phyloP scores from a whole-genome alignment of 2,329 filamentous ascomycete genomes.

The Ascochyta viciae-villosae region DNA sequence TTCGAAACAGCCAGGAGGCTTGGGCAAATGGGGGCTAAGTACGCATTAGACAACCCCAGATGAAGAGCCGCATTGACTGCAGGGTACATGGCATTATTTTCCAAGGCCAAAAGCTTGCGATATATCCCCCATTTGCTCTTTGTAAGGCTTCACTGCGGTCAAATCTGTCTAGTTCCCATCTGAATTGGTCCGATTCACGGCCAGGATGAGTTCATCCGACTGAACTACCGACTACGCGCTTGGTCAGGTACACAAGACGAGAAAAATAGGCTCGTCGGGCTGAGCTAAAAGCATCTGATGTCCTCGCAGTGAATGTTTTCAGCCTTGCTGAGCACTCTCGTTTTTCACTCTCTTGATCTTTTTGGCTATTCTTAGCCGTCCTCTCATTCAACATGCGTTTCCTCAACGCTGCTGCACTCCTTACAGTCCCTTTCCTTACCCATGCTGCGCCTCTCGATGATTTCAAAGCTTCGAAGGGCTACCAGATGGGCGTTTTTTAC shows the following conservation, averaged over 20 bases:
- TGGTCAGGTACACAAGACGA: background rate
- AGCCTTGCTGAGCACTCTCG: background rate
- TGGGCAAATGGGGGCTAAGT: background rate
- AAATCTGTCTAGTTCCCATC: slow-evolving; percentile 4
- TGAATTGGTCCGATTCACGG: background rate
- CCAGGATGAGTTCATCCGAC: slow-evolving; percentile 7
- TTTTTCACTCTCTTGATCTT: slow-evolving; percentile 17
- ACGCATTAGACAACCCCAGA: background rate
- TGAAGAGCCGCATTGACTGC: background rate
- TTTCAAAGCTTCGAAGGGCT: slow-evolving; percentile 39
- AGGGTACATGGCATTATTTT: background rate
- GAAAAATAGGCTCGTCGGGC: background rate
- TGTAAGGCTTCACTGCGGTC: slow-evolving; percentile 11
- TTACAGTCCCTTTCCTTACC: slow-evolving; percentile 27
- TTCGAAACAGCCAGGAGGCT: slow-evolving; percentile 8
- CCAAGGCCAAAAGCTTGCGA: background rate
- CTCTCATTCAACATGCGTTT: slow-evolving; percentile 35
- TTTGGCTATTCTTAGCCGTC: slow-evolving; percentile 24
- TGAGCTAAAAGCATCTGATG: background rate
- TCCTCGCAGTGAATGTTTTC: background rate
- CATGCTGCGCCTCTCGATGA: slow-evolving; percentile 20
- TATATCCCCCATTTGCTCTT: slow-evolving; percentile 11
- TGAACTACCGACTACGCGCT: slow-evolving; percentile 4
- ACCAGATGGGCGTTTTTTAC: slow-evolving; percentile 73
- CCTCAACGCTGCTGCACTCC: slow-evolving; percentile 26